Conservation (phyloP, 139 green algal genomes). For the Coelastrella sp. region DNA sequence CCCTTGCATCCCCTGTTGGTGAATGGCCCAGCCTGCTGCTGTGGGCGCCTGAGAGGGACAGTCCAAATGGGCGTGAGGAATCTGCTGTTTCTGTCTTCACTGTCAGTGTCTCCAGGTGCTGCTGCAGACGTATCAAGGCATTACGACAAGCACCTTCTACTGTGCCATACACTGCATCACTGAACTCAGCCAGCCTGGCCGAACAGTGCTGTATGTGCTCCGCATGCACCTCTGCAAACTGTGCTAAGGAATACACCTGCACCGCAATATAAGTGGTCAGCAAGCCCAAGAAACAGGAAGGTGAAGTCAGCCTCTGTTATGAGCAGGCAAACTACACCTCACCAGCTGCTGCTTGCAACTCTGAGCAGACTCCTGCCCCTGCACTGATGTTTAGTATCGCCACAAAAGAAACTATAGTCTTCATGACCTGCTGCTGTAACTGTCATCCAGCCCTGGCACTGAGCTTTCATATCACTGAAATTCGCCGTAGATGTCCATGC, state of each 20-base stretch:
- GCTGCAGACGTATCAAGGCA: conserved; percentile 72
- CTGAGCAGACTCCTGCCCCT: too few relatives aligned
- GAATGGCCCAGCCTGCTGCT: neutral
- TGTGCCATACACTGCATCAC: conserved; percentile 50
- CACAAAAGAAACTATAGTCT: too few relatives aligned
- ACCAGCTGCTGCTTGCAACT: too few relatives aligned
- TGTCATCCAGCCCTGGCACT: too few relatives aligned
- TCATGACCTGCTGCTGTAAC: too few relatives aligned
- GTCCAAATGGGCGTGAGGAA: neutral
- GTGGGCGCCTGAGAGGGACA: neutral
- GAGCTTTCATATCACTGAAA: too few relatives aligned
- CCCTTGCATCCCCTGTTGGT: neutral
- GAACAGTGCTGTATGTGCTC: conserved; percentile 48
- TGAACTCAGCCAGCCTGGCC: conserved; percentile 63
- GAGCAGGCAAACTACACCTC: too few relatives aligned
- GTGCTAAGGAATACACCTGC: conserved; percentile 67
- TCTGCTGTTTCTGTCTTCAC: neutral
- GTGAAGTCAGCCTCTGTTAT: too few relatives aligned
- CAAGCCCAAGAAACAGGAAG: neutral
- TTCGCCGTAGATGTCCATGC: too few relatives aligned
- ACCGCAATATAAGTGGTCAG: neutral
- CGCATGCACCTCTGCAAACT: conserved; percentile 66
- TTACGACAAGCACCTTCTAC: conserved; percentile 70
- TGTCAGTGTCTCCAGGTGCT: conserved; percentile 58
- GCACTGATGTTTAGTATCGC: too few relatives aligned